phyloP scores from a whole-genome alignment of 1,284 basidiomycete genomes.

The Mycosarcoma maydis region DNA sequence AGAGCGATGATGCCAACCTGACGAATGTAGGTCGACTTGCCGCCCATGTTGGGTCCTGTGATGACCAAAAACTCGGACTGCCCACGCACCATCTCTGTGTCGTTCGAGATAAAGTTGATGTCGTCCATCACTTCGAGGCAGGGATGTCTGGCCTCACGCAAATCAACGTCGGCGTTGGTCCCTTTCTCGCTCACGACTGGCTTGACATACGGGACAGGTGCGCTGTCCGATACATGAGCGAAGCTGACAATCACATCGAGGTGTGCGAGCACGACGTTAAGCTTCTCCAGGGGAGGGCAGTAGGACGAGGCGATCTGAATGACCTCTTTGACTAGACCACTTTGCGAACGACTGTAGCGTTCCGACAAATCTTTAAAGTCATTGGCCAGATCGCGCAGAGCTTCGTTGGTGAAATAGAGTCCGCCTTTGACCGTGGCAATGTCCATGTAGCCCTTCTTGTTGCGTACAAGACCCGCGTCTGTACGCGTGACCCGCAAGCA shows the following conservation, averaged over 20 bases:
- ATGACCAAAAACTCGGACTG: conserved; percentile 88
- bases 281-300: conserved; percentile 85
- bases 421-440: conserved; percentile 87
- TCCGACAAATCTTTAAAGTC: conserved; percentile 79
- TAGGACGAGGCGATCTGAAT: conserved; percentile 85
- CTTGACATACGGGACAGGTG: conserved; percentile 86
- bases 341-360: conserved; percentile 80
- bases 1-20: conserved; percentile 91
- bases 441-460: conserved; percentile 81
- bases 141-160: conserved; percentile 76
- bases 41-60: conserved; percentile 70
- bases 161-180: conserved; percentile 33
- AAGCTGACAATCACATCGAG: conserved; percentile 90
- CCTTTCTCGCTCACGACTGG: conserved; percentile 70
- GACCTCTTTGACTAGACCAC: conserved; percentile 88
- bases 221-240: conserved; percentile 86
- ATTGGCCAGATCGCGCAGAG: conserved; percentile 77
- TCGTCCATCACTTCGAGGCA: conserved; percentile 97
- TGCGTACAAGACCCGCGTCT: conserved; percentile 81
- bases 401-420: conserved; percentile 87
- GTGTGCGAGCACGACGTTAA: conserved; percentile 87
- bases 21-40: conserved; percentile 61
- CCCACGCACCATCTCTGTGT: conserved; percentile 83
- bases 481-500: conserved; percentile 83
- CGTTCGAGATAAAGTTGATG: conserved; percentile 92